A percentile compares a stretch with the other conserved stretches of the same genome.
These are phyloP conservation scores for Solanum tarapatanum DNA, from an alignment of 257 asterid genomes.

Conservation along the genomic window DNA sequence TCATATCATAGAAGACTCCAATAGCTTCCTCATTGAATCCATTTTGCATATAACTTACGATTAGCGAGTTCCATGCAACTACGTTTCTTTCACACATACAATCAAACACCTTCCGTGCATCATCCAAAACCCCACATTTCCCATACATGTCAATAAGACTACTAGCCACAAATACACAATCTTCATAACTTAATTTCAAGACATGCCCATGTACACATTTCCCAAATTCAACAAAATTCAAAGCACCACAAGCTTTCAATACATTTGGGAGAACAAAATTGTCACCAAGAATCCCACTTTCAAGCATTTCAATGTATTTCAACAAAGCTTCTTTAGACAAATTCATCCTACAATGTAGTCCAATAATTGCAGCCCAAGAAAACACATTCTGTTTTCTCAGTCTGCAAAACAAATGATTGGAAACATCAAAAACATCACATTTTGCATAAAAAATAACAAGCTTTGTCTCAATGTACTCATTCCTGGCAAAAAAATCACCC, in stretches of 20 bases:
- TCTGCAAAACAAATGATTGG: constrained; percentile 9
- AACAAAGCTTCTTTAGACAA: constrained; percentile 7
- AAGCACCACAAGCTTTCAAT: constrained; percentile 23
- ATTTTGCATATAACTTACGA: constrained; percentile 15
- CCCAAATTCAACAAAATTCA: constrained; percentile 7
- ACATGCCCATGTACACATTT: constrained; percentile 21
- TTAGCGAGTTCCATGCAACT: constrained; percentile 22
- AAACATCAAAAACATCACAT: constrained; percentile 12
- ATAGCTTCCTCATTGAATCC: constrained; percentile 12
- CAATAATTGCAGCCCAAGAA: constrained; percentile 27
- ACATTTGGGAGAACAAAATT: constrained; percentile 23
- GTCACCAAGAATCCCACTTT: constrained; percentile 13
- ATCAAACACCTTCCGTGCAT: constrained; percentile 20
- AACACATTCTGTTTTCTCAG: constrained; percentile 10
- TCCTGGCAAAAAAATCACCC: constrained; percentile 14
- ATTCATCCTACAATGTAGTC: constrained; percentile 12
- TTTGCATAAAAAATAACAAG: constrained; percentile 16
- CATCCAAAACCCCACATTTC: constrained; percentile 12
- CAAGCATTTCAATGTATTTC: constrained; percentile 16
- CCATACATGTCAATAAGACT: constrained; percentile 29
- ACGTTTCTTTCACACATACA: constrained; percentile 15
- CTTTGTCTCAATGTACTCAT: constrained; percentile 21
- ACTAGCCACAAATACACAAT: constrained; percentile 18
- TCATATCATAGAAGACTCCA: constrained; percentile 9
- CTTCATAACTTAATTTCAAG: constrained; percentile 6